A percentile compares a stretch with the other conserved stretches of the same genome.
Evolutionary conservation across 2,329 filamentous ascomycete species (phyloP).

Genomic region (Biscogniauxia marginata): DNA sequence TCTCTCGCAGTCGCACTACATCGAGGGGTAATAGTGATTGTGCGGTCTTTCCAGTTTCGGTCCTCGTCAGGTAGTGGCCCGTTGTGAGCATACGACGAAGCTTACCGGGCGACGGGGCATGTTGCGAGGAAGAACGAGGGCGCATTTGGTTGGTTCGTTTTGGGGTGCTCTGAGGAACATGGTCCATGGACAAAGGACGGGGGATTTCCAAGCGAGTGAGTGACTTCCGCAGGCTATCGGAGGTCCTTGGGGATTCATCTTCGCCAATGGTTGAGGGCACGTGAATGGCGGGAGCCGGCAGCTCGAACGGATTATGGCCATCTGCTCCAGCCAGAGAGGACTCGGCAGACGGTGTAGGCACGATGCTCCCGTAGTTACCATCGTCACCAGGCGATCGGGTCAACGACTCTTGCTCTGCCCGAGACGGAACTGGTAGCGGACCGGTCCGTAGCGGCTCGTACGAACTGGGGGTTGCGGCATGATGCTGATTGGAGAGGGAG

Average conservation of each 20-base stretch:
- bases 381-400: conserved; percentile 37
- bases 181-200: conserved; percentile 38
- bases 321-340: conserved; percentile 18
- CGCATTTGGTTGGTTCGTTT: conserved; percentile 14
- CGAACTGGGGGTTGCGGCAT: conserved; percentile 6
- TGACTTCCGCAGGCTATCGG: conserved; percentile 14
- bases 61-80: conserved; percentile 34
- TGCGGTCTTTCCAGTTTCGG: conserved; percentile 39
- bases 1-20: conserved; percentile 66
- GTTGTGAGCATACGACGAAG: conserved; percentile 43
- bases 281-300: conserved; percentile 54
- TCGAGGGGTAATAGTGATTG: conserved; percentile 44
- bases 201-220: conserved; percentile 29
- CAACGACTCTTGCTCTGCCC: conserved; percentile 41
- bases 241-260: conserved; percentile 12
- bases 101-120: conserved; percentile 26
- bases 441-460: conserved; percentile 13
- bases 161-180: conserved; percentile 6
- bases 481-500: conserved; percentile 23
- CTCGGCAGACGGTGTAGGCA: conserved; percentile 39
- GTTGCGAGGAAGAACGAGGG: conserved; percentile 19
- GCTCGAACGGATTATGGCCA: conserved; percentile 44
- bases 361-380: conserved; percentile 54
- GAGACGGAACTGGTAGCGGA: conserved; percentile 21
- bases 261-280: conserved; percentile 35